These are phyloP conservation scores for Graphiopsis chlorocephala DNA, from an alignment of 2,329 filamentous ascomycete species.

Conservation along the genomic window DNA sequence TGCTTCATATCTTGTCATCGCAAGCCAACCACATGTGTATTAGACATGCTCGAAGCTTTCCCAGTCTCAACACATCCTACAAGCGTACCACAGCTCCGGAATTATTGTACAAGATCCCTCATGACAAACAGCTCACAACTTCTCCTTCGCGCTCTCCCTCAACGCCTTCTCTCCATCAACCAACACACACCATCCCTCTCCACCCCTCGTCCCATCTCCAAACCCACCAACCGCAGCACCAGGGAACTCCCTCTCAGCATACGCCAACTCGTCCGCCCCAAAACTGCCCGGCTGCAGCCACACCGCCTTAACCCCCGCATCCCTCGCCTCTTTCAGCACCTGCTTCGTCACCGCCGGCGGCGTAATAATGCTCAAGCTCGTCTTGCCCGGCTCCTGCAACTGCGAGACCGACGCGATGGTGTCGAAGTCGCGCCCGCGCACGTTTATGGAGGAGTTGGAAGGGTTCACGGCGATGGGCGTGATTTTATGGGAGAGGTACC, in stretches of 20 bases:
- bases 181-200: conserved; percentile 82
- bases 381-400: conserved; percentile 65
- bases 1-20: too few relatives aligned
- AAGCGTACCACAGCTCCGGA: not conserved
- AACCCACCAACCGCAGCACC: conserved; percentile 66
- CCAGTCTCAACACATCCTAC: not conserved
- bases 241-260: conserved; percentile 64
- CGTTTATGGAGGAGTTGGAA: conserved; percentile 60
- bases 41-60: not conserved
- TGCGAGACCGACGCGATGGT: conserved; percentile 65
- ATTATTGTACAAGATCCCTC: not conserved
- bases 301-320: conserved; percentile 68
- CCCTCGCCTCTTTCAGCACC: conserved; percentile 73
- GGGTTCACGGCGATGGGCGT: conserved; percentile 85
- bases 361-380: conserved; percentile 82
- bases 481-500: conserved; percentile 77
- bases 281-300: conserved; percentile 93
- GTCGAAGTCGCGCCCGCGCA: conserved; percentile 57
- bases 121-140: not conserved
- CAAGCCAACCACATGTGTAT: not conserved
- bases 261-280: conserved; percentile 70
- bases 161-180: conserved; percentile 73
- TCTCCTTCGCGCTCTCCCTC: conserved; percentile 52
- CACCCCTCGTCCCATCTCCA: conserved; percentile 62
- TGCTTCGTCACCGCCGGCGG: conserved; percentile 73